These are phyloP conservation scores for Daldinia decipiens DNA, from an alignment of 495 filamentous ascomycete species.

Conservation along the genomic window DNA sequence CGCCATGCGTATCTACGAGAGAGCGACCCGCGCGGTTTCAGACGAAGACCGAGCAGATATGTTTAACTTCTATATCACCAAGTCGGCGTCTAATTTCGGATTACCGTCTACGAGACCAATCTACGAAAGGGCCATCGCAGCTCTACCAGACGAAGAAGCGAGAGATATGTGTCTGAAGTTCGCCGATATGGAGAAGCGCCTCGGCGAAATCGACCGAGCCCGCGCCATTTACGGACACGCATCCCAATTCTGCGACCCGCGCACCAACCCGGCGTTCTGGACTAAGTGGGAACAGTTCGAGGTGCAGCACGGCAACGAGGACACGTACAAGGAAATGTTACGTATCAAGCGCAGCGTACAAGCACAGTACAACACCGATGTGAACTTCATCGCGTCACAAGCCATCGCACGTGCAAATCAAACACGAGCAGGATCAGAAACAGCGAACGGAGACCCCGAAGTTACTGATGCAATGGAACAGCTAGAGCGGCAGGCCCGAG, in stretches of 20 bases:
- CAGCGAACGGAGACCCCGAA: conserved; percentile 61
- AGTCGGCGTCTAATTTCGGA: conserved; percentile 97
- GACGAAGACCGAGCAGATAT: conserved; percentile 96
- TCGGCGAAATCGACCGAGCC: conserved; percentile 96
- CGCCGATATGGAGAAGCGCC: conserved; percentile 95
- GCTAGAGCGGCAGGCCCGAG: conserved; percentile 87
- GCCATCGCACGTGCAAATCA: conserved; percentile 85
- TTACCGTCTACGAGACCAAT: conserved; percentile 95
- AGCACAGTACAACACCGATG: conserved; percentile 97
- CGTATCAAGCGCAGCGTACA: conserved; percentile 97
- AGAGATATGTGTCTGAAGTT: conserved; percentile 99
- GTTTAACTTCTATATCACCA: conserved; percentile 99
- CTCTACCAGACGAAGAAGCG: conserved; percentile 92
- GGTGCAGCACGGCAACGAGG: conserved; percentile 96
- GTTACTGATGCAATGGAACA: conserved; percentile 88
- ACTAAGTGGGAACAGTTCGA: conserved; percentile 97
- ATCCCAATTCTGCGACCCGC: conserved; percentile 95
- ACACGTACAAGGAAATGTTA: conserved; percentile 99
- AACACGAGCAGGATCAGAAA: conserved; percentile 57
- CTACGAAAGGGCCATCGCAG: conserved; percentile 93
- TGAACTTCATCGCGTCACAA: conserved; percentile 98
- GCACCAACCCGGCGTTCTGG: conserved; percentile 92
- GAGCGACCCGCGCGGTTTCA: conserved; percentile 92
- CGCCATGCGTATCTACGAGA: conserved; percentile 99
- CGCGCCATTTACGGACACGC: conserved; percentile 96